Conservation (phyloP, 441 rosid species). For the Euphorbia corollata region DNA sequence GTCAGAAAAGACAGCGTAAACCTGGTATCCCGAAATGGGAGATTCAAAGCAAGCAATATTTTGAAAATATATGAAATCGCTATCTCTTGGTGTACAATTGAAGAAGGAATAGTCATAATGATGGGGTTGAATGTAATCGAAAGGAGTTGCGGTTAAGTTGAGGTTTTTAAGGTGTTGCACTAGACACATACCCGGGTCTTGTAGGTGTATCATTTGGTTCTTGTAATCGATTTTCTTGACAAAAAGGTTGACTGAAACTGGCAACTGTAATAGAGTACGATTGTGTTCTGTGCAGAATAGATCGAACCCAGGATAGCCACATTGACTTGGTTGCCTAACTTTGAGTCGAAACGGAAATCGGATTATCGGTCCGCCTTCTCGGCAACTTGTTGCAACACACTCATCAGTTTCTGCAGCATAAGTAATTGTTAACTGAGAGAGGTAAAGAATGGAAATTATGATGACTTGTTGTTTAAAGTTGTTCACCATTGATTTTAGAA, state of each 20-base stretch:
- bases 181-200: constrained; percentile 16
- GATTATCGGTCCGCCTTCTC: constrained; percentile 15
- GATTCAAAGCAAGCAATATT: neutral
- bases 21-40: neutral
- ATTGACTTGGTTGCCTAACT: constrained; percentile 17
- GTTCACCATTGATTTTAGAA: neutral
- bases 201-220: constrained; percentile 5
- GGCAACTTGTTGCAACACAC: constrained; percentile 16
- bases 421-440: neutral
- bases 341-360: constrained; percentile 28
- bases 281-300: constrained; percentile 22
- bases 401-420: neutral
- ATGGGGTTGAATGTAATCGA: neutral
- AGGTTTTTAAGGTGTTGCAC: constrained; percentile 3
- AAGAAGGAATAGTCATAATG: neutral
- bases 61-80: neutral
- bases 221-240: constrained; percentile 21
- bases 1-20: neutral
- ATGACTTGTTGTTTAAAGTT: neutral
- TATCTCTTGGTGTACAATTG: constrained; percentile 14
- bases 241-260: constrained; percentile 18
- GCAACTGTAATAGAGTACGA: constrained; percentile 21
- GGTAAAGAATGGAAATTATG: neutral
- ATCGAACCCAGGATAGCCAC: constrained; percentile 29
- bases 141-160: neutral